Base-by-base conservation (phyloP, 1,284 basidiomycete species). In the Apiotrichum brassicae region DNA sequence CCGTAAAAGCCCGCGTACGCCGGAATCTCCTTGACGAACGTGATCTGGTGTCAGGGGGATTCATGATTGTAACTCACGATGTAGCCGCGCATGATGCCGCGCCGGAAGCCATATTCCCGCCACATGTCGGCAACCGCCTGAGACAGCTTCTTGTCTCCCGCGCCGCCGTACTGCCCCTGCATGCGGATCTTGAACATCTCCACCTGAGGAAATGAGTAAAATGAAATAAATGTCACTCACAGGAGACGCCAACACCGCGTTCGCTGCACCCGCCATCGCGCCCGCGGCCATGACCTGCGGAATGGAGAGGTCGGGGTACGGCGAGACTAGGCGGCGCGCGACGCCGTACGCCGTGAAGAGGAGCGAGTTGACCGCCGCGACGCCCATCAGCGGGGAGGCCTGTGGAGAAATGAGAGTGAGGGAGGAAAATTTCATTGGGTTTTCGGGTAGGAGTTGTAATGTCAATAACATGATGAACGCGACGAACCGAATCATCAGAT, bases 21-120 rank as follows among this genome's bases (percentile, higher is more conserved):
- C 4, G 93, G 93, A 38, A 95, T 90, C 71, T 97, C 94, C 61
- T 92, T 78, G 1, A 83, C 81, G 24, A 97, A 82, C 0, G 94
- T 97, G n/a, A 93, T 80, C 88, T 91, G 33, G 12, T 3, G 11
- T 24, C 2, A 5, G 13, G 3, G 23, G 11, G 24, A 16, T 25
- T 25, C 14, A 28, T 4, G 12, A 11, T 19, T 9, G 9, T n/a
- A n/a, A 58, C 79, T 43, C 54, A 89, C 89, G 90, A 92, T 95
- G 70, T 92, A 97, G 0, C 94, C 94, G 28, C 94, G 78, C 92
- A 97, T 95, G 46, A 97, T 80, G 8, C 94, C 94, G 52, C 82
- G 79, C 37, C 82, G 75, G 58, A 97, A 82, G 0, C 94, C 93
- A 77, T 84, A 89, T 49, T 87, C 74, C 25, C 65, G 70, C 84